A percentile compares a stretch with the other conserved stretches of the same genome.
Evolutionary conservation across 768 basidiomycete species (phyloP).

Genomic region (Suillus subaureus): DNA sequence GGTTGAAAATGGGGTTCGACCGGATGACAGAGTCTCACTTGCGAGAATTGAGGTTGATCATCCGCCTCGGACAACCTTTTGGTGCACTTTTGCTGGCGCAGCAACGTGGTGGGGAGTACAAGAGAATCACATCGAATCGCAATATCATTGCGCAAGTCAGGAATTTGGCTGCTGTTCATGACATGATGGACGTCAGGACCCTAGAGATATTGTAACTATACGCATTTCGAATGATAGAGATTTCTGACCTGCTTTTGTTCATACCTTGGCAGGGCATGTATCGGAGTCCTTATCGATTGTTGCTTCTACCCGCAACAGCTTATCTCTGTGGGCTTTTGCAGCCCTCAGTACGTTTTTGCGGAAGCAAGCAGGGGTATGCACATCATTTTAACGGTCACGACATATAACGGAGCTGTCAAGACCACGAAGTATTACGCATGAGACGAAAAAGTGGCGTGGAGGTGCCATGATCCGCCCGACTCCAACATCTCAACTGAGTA

Average conservation of each 20-base stretch:
- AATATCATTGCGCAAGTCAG: background rate
- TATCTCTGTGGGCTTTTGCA: background rate
- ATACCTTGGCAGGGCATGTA: background rate
- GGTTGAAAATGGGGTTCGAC: background rate
- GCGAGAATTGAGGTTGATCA: background rate
- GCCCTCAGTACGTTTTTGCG: too few species aligned
- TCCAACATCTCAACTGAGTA: background rate
- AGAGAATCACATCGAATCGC: background rate
- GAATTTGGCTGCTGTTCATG: background rate
- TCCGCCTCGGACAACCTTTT: background rate
- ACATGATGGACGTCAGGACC: background rate
- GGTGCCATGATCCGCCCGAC: background rate
- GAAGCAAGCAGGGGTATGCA: too few species aligned
- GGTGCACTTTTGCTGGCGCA: background rate
- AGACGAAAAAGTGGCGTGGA: too few species aligned
- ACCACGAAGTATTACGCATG: too few species aligned
- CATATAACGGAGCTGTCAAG: too few species aligned
- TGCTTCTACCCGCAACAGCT: background rate
- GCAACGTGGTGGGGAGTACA: background rate
- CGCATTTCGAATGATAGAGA: background rate
- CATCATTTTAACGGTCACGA: too few species aligned
- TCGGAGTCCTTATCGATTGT: background rate
- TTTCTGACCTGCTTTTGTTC: background rate
- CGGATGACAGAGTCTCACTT: background rate
- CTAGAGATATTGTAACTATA: background rate